Conservation (phyloP, 1,284 basidiomycete genomes). For the Entoloma clypeatum region DNA sequence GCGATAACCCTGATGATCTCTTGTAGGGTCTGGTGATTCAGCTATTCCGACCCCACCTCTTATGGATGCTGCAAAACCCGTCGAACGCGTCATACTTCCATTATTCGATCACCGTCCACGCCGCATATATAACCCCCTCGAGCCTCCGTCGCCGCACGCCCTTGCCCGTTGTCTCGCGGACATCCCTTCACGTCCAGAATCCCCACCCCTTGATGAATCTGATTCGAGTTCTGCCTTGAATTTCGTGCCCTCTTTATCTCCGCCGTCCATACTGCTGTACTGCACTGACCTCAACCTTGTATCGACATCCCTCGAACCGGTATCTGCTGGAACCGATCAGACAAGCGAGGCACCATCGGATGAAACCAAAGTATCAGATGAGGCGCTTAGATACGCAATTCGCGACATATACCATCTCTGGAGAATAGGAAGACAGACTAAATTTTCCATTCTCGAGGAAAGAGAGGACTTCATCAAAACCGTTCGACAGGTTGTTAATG, state of each 20-base stretch:
- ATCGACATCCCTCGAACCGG: too few relatives aligned
- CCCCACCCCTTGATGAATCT: constrained; percentile 27
- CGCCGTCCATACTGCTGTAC: constrained; percentile 5
- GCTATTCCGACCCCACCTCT: constrained; percentile 46
- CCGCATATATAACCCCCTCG: constrained; percentile 33
- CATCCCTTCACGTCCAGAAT: constrained; percentile 27
- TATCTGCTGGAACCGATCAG: not conserved
- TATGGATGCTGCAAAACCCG: constrained; percentile 24
- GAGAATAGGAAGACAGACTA: constrained; percentile 31
- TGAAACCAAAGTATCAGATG: constrained; percentile 23
- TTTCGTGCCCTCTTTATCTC: constrained; percentile 17
- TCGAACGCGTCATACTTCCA: constrained; percentile 31
- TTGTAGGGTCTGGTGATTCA: constrained; percentile 47
- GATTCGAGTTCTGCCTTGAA: constrained; percentile 25
- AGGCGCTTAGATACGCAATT: constrained; percentile 40
- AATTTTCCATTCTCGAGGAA: constrained; percentile 18
- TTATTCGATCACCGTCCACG: constrained; percentile 21
- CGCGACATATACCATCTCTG: constrained; percentile 51
- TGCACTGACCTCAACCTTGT: too few relatives aligned
- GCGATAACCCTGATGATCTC: constrained; percentile 7
- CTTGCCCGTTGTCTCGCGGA: constrained; percentile 34
- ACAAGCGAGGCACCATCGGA: too few relatives aligned
- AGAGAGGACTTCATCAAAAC: constrained; percentile 36
- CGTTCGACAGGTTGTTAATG: constrained; percentile 35
- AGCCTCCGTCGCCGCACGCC: constrained; percentile 35